These are phyloP conservation scores for Tillandsia leiboldiana DNA, from an alignment of 176 grass and related monocot genomes.

Conservation along the genomic window DNA sequence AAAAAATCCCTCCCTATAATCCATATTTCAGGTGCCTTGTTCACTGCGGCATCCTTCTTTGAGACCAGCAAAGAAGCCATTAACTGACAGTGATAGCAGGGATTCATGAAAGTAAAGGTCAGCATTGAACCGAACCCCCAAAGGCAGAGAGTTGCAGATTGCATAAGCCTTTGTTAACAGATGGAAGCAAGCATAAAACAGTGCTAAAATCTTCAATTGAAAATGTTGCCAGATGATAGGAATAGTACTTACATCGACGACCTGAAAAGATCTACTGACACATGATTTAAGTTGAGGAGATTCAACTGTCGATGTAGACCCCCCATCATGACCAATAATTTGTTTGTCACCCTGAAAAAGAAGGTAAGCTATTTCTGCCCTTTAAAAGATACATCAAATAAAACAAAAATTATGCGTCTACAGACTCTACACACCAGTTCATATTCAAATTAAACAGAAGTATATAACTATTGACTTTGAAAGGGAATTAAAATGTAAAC, in stretches of 20 bases:
- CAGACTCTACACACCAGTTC: too few relatives aligned
- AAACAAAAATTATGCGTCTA: too few relatives aligned
- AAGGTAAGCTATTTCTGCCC: neutral
- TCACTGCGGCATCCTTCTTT: too few relatives aligned
- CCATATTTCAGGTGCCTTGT: too few relatives aligned
- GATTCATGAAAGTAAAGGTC: neutral
- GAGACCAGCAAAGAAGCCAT: too few relatives aligned
- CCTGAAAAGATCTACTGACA: conserved; percentile 43
- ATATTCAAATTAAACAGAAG: conserved; percentile 6
- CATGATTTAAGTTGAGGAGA: conserved; percentile 60
- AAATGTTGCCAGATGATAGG: conserved; percentile 4
- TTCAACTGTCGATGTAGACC: conserved; percentile 39
- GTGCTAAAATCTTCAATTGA: neutral
- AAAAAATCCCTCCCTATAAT: too few relatives aligned
- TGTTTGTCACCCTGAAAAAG: conserved; percentile 52
- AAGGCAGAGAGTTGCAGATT: neutral
- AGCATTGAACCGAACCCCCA: neutral
- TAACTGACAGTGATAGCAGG: neutral
- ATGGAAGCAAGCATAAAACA: neutral
- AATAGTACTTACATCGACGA: conserved; percentile 40
- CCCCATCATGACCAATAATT: conserved; percentile 39
- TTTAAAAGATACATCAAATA: neutral
- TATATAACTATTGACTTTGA: neutral
- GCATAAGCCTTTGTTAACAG: neutral
- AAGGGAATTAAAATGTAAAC: neutral